A percentile compares a stretch with the other conserved stretches of the same genome.
phyloP scores from a whole-genome alignment of 192 early-diverging fungal genomes.

The Phycomyces nitens region DNA sequence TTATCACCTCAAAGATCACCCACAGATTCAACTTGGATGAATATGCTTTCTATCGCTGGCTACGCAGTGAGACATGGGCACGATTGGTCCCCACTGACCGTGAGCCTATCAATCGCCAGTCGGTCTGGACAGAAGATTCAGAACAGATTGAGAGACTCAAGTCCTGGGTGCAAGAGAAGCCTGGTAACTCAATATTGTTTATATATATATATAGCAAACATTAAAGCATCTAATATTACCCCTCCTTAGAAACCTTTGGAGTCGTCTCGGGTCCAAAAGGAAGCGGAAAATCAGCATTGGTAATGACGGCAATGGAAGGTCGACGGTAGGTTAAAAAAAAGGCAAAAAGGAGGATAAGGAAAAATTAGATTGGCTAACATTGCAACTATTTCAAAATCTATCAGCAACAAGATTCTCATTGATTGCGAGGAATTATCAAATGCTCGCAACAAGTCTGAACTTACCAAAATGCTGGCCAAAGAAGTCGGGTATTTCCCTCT shows the following conservation, averaged over 20 bases:
- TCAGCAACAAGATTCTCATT: constrained; percentile 69
- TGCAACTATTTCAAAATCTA: too few relatives aligned
- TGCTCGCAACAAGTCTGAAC: constrained; percentile 65
- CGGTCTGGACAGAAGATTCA: constrained; percentile 56
- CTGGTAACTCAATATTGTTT: constrained; percentile 44
- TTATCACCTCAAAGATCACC: constrained; percentile 81
- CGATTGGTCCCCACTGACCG: constrained; percentile 39
- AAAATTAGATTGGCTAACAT: too few relatives aligned
- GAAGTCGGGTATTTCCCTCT: constrained; percentile 92
- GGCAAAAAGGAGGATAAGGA: too few relatives aligned
- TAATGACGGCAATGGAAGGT: constrained; percentile 63
- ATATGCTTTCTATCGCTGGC: constrained; percentile 57
- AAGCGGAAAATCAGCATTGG: constrained; percentile 73
- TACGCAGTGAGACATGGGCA: constrained; percentile 52
- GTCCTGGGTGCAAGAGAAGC: constrained; percentile 53
- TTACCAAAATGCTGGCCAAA: constrained; percentile 71
- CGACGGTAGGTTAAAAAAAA: constrained; percentile 44
- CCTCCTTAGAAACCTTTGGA: constrained; percentile 87
- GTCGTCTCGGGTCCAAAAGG: constrained; percentile 84
- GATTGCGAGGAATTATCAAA: constrained; percentile 75
- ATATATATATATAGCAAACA: too few relatives aligned
- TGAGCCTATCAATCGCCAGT: constrained; percentile 8
- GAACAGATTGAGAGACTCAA: constrained; percentile 53
- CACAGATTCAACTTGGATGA: constrained; percentile 70
- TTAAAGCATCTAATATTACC: too few relatives aligned